These are phyloP conservation scores for Sporisorium sorghi DNA, from an alignment of 1,284 basidiomycete species.

Conservation along the genomic window DNA sequence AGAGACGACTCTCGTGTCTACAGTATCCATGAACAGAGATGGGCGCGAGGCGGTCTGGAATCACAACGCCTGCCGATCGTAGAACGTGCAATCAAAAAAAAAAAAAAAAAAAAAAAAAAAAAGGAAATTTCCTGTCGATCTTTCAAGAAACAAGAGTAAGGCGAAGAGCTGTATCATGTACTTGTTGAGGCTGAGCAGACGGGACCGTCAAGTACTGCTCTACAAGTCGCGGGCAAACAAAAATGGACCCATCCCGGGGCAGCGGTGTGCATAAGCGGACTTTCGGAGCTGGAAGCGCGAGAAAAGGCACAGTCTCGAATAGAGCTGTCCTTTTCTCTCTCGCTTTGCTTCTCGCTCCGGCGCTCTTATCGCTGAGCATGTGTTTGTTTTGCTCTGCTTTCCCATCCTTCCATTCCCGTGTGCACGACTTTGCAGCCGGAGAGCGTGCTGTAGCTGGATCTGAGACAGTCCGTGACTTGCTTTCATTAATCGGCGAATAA, in stretches of 20 bases:
- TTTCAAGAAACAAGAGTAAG: too few species aligned
- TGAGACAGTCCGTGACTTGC: slow-evolving; percentile 4
- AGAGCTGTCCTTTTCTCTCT: not conserved
- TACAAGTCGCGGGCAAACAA: not conserved
- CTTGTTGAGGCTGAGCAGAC: too few species aligned
- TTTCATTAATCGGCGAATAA: not conserved
- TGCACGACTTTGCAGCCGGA: not conserved
- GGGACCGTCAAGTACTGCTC: too few species aligned
- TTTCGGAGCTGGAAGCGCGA: not conserved
- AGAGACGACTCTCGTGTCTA: slow-evolving; percentile 1
- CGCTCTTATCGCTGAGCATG: not conserved
- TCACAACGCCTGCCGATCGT: not conserved
- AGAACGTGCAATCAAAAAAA: too few species aligned
- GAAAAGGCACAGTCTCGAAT: not conserved
- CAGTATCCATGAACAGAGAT: not conserved
- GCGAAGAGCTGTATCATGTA: too few species aligned
- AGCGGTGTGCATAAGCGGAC: not conserved
- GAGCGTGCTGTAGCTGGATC: not conserved
- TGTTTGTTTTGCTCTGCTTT: not conserved
- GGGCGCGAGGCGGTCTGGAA: not conserved
- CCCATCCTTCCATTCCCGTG: not conserved
- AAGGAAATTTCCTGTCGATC: too few species aligned
- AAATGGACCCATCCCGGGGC: not conserved
- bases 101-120: too few species aligned
- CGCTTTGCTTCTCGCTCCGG: not conserved